Evolutionary conservation across 441 rosid species (phyloP), one percentile per base, ranked within the genome.

Genomic region (Corymbia calophylla): DNA sequence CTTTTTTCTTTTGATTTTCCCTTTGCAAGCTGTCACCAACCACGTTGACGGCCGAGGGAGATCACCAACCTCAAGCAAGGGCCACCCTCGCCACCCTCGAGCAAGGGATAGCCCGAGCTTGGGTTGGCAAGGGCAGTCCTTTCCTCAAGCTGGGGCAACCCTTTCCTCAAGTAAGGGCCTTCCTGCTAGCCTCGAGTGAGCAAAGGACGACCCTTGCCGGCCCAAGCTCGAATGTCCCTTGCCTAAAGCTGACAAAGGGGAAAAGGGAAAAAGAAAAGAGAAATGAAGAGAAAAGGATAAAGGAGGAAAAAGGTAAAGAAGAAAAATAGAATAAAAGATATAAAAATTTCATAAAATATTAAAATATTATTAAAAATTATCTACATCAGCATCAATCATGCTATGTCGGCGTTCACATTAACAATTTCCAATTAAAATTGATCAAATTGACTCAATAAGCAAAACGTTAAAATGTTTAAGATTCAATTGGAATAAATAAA

Each of bases 41-140:
- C 62, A 9, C 0, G 1, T 56, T 2, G 1, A 56, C 23, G 13
- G 62, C 9, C 0, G 4, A 1, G 9, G 62, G 23, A 56, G 62
- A 56, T 56, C 1, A 56, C 0, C 23, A 5, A 56, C 62, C 60
- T 56, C 62, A 9, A 56, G 62, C 12, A 56, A 56, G 60, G 60
- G 27, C 60, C 0, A 5, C 27, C 60, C 27, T 21, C 60, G 8
- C 2, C 23, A 0, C 11, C 11, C 60, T 56, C 5, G 4, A 56
- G 60, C 60, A 56, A 56, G 27, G 23, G 62, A 56, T 13, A 3
- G 1, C 62, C 9, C 23, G 27, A 27, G 62, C 23, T 27, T 56
- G 23, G 62, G 62, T 29, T 56, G 9, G 5, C 3, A 3, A 56
- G 62, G 60, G 12, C 3, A 23, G 0, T n/a, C n/a, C n/a, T n/a